Percentiles rank a stretch among this genome's conserved stretches.
These are phyloP conservation scores for Fusarium burgessii DNA, from an alignment of 2,329 filamentous ascomycete genomes.

Conservation along the genomic window DNA sequence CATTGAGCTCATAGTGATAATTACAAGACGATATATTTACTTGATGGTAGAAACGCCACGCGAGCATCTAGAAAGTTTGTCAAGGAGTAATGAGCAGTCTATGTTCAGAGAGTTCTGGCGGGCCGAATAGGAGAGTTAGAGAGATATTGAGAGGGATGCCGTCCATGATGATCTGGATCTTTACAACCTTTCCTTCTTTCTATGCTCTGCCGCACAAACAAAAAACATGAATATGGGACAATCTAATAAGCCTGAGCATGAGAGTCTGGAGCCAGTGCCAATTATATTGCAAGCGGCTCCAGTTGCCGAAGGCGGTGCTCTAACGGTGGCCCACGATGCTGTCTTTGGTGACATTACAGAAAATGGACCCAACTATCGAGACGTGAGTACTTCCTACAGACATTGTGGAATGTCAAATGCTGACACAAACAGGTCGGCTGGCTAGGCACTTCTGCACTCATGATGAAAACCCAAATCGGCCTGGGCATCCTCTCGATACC, in stretches of 20 bases:
- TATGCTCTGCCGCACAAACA: not conserved
- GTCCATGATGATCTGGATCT: not conserved
- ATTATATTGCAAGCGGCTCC: not conserved
- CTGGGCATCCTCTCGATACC: conserved; percentile 63
- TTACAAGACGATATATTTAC: not conserved
- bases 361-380: conserved; percentile 49
- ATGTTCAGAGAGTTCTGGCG: not conserved
- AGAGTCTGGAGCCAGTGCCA: not conserved
- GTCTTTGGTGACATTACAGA: conserved; percentile 49
- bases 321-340: conserved; percentile 41
- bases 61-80: not conserved
- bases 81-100: not conserved
- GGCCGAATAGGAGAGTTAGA: not conserved
- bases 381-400: conserved; percentile 32
- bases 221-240: not conserved
- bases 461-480: conserved; percentile 62
- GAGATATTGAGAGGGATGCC: not conserved
- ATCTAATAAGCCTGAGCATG: not conserved
- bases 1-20: not conserved
- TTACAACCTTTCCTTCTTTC: not conserved
- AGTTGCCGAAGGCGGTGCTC: not conserved
- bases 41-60: not conserved
- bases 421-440: conserved; percentile 53
- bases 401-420: not conserved
- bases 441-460: conserved; percentile 58